Evolutionary conservation across 805 yeast genomes (phyloP).

Genomic region (Lachancea cidri): DNA sequence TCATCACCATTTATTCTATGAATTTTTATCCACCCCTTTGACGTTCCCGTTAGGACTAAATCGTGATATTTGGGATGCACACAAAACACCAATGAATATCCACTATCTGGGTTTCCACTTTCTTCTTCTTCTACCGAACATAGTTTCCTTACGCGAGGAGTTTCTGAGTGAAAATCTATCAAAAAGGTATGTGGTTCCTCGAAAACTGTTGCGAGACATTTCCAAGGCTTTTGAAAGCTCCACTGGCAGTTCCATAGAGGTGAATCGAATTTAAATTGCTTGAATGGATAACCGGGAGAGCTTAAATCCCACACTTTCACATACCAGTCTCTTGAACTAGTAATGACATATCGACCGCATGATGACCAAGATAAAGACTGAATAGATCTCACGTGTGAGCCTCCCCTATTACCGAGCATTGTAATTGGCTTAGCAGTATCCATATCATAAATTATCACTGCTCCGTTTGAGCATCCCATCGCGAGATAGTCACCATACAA

Average conservation of each 20-base stretch:
- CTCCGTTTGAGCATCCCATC: slow-evolving; percentile 70
- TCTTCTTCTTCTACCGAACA: slow-evolving; percentile 20
- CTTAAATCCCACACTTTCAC: slow-evolving; percentile 75
- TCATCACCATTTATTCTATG: slow-evolving; percentile 19
- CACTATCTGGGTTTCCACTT: slow-evolving; percentile 23
- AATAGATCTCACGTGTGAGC: slow-evolving; percentile 66
- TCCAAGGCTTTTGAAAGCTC: slow-evolving; percentile 31
- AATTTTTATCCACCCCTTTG: slow-evolving; percentile 70
- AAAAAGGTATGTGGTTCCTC: slow-evolving; percentile 50
- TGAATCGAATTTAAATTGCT: slow-evolving; percentile 52
- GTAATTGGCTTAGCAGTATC: slow-evolving; percentile 44
- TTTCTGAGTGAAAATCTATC: slow-evolving; percentile 16
- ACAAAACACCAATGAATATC: slow-evolving; percentile 25
- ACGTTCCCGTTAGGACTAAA: slow-evolving; percentile 67
- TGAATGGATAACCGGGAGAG: slow-evolving; percentile 33
- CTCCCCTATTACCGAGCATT: slow-evolving; percentile 43
- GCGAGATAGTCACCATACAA: slow-evolving; percentile 82
- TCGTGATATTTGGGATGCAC: slow-evolving; percentile 34
- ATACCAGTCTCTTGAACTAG: slow-evolving; percentile 78
- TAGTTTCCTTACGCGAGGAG: slow-evolving; percentile 2
- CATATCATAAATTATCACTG: slow-evolving; percentile 66
- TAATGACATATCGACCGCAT: slow-evolving; percentile 63
- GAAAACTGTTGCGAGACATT: slow-evolving; percentile 58
- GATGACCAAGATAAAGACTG: slow-evolving; percentile 72
- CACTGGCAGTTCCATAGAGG: slow-evolving; percentile 59